Conservation (phyloP, 306 rosid genomes). For the Gillenia trifoliata region DNA sequence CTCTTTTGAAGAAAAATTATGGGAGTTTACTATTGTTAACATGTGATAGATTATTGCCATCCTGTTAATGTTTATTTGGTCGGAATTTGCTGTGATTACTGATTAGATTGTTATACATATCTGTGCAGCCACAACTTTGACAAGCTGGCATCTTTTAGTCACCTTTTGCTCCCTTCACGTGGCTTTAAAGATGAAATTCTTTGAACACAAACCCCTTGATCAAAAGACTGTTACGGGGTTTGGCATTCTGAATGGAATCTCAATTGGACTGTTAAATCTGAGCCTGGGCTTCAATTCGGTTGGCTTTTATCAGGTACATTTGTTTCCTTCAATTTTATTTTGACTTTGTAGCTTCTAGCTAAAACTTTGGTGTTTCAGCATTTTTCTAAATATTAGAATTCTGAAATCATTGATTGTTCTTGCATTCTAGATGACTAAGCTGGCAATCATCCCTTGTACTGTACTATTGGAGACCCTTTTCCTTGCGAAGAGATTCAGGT, state of each 20-base stretch:
- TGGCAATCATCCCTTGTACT: slow-evolving; percentile 98
- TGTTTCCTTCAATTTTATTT: slow-evolving; percentile 15
- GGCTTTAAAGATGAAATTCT: slow-evolving; percentile 78
- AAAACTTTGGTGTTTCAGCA: slow-evolving; percentile 4
- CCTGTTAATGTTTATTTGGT: not conserved
- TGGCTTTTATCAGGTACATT: slow-evolving; percentile 88
- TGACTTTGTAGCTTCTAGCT: slow-evolving; percentile 9
- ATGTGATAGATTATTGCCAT: not conserved
- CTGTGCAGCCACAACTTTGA: slow-evolving; percentile 91
- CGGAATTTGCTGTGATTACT: not conserved
- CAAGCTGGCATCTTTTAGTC: slow-evolving; percentile 99
- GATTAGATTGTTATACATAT: not conserved
- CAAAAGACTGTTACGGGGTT: slow-evolving; percentile 78
- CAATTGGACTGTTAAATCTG: slow-evolving; percentile 93
- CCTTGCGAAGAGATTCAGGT: slow-evolving; percentile 91
- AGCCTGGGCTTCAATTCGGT: slow-evolving; percentile 98
- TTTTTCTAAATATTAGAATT: slow-evolving; percentile 3
- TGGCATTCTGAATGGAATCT: slow-evolving; percentile 94
- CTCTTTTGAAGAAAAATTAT: not conserved
- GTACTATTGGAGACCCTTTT: slow-evolving; percentile 93
- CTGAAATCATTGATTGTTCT: slow-evolving; percentile 24
- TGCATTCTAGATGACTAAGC: slow-evolving; percentile 84
- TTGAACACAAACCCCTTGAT: slow-evolving; percentile 91
- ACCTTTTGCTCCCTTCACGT: slow-evolving; percentile 93
- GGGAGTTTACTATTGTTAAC: not conserved